These are phyloP conservation scores for Heliamphora exappendiculata DNA, from an alignment of 148 eudicot genomes.

Conservation along the genomic window DNA sequence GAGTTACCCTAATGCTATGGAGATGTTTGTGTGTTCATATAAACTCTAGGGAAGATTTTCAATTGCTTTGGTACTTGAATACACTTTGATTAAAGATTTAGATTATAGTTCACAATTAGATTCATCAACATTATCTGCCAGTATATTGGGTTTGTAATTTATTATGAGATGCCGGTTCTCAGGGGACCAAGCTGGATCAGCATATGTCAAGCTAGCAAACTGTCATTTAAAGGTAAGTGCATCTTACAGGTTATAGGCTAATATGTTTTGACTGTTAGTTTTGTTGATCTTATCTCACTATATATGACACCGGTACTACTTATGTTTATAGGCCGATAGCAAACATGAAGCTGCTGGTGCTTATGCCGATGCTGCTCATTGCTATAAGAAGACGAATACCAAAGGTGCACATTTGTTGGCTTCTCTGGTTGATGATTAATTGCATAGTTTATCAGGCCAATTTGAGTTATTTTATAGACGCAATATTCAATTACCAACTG, in stretches of 20 bases:
- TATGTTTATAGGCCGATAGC: slow-evolving; percentile 28
- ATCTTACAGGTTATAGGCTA: background rate
- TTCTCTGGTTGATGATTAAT: background rate
- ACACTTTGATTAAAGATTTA: background rate
- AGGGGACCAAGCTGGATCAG: slow-evolving; percentile 45
- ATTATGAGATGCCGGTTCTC: slow-evolving; percentile 8
- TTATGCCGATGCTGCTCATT: slow-evolving; percentile 41
- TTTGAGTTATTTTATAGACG: background rate
- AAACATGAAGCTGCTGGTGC: slow-evolving; percentile 48
- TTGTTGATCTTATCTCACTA: background rate
- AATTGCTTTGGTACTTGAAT: background rate
- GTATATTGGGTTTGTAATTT: background rate
- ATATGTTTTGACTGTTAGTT: background rate
- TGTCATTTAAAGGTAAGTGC: slow-evolving; percentile 37
- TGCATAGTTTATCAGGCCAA: background rate
- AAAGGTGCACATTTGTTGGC: slow-evolving; percentile 23
- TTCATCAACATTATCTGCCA: background rate
- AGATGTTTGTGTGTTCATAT: background rate
- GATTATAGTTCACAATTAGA: background rate
- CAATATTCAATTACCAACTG: background rate
- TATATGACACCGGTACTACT: background rate
- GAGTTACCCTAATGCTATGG: background rate
- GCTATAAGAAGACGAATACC: slow-evolving; percentile 40
- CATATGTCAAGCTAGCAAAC: slow-evolving; percentile 35
- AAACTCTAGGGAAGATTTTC: background rate